phyloP scores from a whole-genome alignment of 805 yeast species.

The Martiniozyma abietophila region DNA sequence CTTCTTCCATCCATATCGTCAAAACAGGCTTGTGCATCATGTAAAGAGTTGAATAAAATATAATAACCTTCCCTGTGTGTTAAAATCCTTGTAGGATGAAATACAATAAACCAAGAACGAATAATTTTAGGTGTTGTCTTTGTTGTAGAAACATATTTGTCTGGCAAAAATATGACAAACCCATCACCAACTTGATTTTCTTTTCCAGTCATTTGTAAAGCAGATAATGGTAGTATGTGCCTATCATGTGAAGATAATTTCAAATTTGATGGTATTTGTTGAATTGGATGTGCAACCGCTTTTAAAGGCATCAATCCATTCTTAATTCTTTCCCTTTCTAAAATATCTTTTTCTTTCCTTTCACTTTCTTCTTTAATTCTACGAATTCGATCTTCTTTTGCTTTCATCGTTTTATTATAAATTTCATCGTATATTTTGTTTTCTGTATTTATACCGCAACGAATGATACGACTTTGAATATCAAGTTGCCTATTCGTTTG shows the following conservation, averaged over 20 bases:
- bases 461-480: conserved; percentile 44
- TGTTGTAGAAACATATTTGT: conserved; percentile 38
- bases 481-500: conserved; percentile 32
- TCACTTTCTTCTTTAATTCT: conserved; percentile 25
- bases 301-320: neutral
- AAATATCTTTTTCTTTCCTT: conserved; percentile 11
- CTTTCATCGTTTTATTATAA: conserved; percentile 23
- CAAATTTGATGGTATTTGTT: conserved; percentile 3
- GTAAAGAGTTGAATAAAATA: conserved; percentile 52
- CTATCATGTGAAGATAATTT: conserved; percentile 23
- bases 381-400: conserved; percentile 30
- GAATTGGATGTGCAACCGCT: conserved; percentile 1
- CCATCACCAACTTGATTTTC: conserved; percentile 42
- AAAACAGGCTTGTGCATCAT: conserved; percentile 53
- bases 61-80: conserved; percentile 61
- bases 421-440: conserved; percentile 30
- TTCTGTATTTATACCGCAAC: conserved; percentile 41
- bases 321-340: conserved; percentile 10
- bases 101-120: conserved; percentile 46
- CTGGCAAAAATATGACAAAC: conserved; percentile 48
- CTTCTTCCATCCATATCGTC: conserved; percentile 49
- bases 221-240: conserved; percentile 23
- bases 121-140: conserved; percentile 46
- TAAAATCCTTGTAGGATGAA: conserved; percentile 58
- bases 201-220: conserved; percentile 38